Conservation (phyloP, 768 basidiomycete species). For the Boletus reticulatus region DNA sequence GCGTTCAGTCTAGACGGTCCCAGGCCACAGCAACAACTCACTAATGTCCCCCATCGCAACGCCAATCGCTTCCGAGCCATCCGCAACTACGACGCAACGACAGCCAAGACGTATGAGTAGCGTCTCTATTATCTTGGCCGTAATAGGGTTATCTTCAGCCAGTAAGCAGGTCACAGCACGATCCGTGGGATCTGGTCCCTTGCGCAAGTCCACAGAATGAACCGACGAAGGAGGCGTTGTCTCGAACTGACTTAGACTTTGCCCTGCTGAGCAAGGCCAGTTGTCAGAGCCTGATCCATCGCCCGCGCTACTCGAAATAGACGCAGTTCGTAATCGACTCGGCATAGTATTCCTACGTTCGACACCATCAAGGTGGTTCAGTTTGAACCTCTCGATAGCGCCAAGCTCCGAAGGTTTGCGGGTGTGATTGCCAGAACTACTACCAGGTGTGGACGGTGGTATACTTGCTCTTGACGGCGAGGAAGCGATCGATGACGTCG, state of each 20-base stretch:
- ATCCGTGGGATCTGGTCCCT: conserved; percentile 75
- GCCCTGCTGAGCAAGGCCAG: conserved; percentile 59
- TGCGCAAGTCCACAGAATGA: conserved; percentile 78
- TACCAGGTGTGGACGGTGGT: conserved; percentile 70
- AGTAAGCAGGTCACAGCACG: conserved; percentile 91
- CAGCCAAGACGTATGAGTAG: conserved; percentile 91
- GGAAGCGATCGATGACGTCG: conserved; percentile 87
- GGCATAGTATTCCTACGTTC: conserved; percentile 84
- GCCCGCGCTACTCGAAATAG: conserved; percentile 78
- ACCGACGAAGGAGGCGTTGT: conserved; percentile 79
- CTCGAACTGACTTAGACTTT: conserved; percentile 53
- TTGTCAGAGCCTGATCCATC: conserved; percentile 78
- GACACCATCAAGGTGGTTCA: conserved; percentile 72
- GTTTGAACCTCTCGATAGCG: conserved; percentile 86
- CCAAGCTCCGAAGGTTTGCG: conserved; percentile 91
- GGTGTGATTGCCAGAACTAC: conserved; percentile 50
- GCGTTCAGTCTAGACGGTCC: conserved; percentile 4
- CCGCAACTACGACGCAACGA: conserved; percentile 91
- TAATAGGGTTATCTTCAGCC: conserved; percentile 98
- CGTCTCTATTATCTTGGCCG: conserved; percentile 96
- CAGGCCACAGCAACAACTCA: conserved; percentile 40
- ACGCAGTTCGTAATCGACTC: conserved; percentile 82
- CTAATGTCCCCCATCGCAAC: conserved; percentile 98
- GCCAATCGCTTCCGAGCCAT: conserved; percentile 95
- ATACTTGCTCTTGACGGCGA: conserved; percentile 78